Evolutionary conservation across 2,329 filamentous ascomycete genomes (phyloP), one percentile per base, ranked within the genome.

Genomic region (Blumeria graminis): DNA sequence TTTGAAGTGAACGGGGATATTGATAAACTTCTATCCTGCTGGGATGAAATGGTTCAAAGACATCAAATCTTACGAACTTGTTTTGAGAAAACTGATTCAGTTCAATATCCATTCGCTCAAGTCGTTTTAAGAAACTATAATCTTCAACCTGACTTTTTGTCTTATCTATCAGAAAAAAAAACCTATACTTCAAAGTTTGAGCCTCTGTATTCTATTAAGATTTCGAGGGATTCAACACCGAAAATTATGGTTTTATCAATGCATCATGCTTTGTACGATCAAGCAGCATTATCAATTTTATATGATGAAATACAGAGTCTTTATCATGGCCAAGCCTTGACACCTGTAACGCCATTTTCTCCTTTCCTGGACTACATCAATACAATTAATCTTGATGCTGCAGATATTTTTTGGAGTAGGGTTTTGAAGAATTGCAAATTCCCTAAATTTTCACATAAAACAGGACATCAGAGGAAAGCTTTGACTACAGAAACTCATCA

Each of bases 201-300:
- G 22, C 64, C 65, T 14, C 65, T 63, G 0, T 68, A 65, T 48
- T 60, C 54, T 10, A 13, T 68, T 14, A 45, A 60, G 8, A 5
- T 65, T 14, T 14, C 59, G 5, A 18, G 45, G 7, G 58, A 48
- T 35, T 1, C 46, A 6, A 41, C 35, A 7, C 28, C 43, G 7
- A 57, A 41, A 7, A 61, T 60, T 14, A 56, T 68, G 7, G 35
- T 63, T 1, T 57, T 65, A 43, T 61, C 63, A n/a, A 65, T 69
- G 65, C 88, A 94, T 62, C 89, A 95, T 68, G 85, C 86, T 1
- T 71, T 94, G 0, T 94, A 94, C 62, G 89, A 95, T 68, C 89
- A 84, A 0, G 79, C 83, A 38, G 86, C 87, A 0, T 82, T 94
- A 63, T 71, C 74, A 0, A 72, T 74, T 8, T 71, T 95, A 0